phyloP scores from a whole-genome alignment of 306 rosid species.

The Medicago arabica region DNA sequence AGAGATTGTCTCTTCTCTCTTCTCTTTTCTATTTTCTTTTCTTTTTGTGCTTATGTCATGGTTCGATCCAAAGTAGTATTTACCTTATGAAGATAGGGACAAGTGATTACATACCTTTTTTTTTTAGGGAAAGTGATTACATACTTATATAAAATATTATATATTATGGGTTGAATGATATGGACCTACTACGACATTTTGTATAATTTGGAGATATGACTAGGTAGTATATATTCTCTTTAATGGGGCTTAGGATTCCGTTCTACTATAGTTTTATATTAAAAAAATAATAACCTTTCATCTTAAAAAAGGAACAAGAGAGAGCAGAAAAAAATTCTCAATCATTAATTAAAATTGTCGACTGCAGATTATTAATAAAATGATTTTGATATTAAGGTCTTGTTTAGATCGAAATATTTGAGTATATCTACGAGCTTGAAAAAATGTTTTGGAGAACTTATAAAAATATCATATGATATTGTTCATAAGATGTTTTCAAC shows the following conservation, averaged over 20 bases:
- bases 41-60: not conserved
- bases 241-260: slow-evolving; percentile 38
- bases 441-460: too few relatives aligned
- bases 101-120: too few relatives aligned
- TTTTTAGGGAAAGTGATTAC: slow-evolving; percentile 9
- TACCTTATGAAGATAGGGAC: not conserved
- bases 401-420: too few relatives aligned
- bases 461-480: too few relatives aligned
- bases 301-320: slow-evolving; percentile 19
- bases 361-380: too few relatives aligned
- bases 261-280: slow-evolving; percentile 2
- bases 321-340: not conserved
- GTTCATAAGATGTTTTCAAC: too few relatives aligned
- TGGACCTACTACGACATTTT: slow-evolving; percentile 29
- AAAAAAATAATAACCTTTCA: slow-evolving; percentile 34
- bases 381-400: too few relatives aligned
- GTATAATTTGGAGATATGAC: slow-evolving; percentile 36
- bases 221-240: slow-evolving; percentile 16
- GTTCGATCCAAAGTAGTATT: not conserved
- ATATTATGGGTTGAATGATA: slow-evolving; percentile 15
- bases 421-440: too few relatives aligned
- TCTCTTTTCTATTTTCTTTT: too few relatives aligned
- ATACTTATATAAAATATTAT: not conserved
- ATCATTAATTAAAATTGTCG: not conserved
- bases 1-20: too few relatives aligned